phyloP scores from a whole-genome alignment of 176 grass and related monocot species.

The Triticum monococcum region DNA sequence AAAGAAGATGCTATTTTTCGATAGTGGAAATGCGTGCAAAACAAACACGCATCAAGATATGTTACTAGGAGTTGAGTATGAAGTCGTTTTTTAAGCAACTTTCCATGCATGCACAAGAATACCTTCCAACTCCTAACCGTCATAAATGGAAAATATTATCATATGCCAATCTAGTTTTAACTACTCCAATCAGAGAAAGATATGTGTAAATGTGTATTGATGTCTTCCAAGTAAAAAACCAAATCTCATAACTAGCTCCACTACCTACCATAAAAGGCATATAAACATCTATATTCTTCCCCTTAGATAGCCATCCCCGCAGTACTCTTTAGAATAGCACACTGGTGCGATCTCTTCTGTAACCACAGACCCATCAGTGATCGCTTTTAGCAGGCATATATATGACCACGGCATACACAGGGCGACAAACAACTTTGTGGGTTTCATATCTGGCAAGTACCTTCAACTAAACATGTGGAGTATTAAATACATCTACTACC shows the following conservation, averaged over 20 bases:
- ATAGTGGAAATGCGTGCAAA: not conserved
- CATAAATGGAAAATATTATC: not conserved
- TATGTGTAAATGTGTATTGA: not conserved
- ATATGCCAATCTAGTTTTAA: not conserved
- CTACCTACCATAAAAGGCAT: not conserved
- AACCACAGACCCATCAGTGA: not conserved
- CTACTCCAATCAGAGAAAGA: not conserved
- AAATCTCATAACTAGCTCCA: not conserved
- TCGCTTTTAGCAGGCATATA: not conserved
- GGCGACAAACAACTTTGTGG: not conserved
- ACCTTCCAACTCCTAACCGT: not conserved
- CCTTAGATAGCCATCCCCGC: not conserved
- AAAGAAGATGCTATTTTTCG: not conserved
- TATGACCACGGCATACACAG: not conserved
- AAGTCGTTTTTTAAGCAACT: not conserved
- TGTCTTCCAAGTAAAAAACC: not conserved
- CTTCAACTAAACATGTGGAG: not conserved
- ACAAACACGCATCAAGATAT: not conserved
- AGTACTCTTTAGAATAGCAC: not conserved
- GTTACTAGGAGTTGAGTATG: not conserved
- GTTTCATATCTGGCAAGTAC: not conserved
- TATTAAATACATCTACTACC: not conserved
- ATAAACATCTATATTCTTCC: not conserved
- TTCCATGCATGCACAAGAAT: slow-evolving; percentile 2
- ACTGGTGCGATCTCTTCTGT: not conserved